Conservation (phyloP, 2,329 filamentous ascomycete genomes). For the Exophiala aquamarina region DNA sequence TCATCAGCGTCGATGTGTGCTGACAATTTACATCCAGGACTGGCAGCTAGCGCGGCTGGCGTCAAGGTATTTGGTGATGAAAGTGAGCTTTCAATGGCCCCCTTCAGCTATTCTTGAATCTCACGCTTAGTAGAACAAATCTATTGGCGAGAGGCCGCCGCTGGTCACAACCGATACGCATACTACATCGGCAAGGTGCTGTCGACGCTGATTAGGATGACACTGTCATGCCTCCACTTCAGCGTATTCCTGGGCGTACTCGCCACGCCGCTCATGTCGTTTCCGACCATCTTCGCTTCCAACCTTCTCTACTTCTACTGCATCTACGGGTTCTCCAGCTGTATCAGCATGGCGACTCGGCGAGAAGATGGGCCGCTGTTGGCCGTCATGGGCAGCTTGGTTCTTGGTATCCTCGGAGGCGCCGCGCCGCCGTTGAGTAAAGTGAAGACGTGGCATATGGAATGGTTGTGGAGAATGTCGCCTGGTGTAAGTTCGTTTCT, state of each 20-base stretch:
- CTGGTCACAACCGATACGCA: conserved; percentile 2
- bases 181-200: conserved; percentile 1
- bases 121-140: not conserved
- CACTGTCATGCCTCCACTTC: conserved; percentile 2
- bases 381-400: conserved; percentile 1
- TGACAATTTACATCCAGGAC: not conserved
- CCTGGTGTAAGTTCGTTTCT: not conserved
- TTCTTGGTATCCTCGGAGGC: conserved; percentile 2
- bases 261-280: conserved; percentile 1
- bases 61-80: conserved; percentile 4
- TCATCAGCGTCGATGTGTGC: not conserved
- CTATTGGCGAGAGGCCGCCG: conserved; percentile 3
- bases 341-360: conserved; percentile 1
- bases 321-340: conserved; percentile 4
- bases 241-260: conserved; percentile 2
- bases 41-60: conserved; percentile 1
- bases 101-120: not conserved
- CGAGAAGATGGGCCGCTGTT: conserved; percentile 1
- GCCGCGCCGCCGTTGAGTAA: conserved; percentile 2
- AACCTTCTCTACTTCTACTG: conserved; percentile 2
- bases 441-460: conserved; percentile 3
- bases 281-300: conserved; percentile 3
- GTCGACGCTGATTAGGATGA: conserved; percentile 3
- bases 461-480: conserved; percentile 3
- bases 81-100: not conserved